These are phyloP conservation scores for Naumovozyma dairenensis DNA, from an alignment of 805 yeast species.

Conservation along the genomic window DNA sequence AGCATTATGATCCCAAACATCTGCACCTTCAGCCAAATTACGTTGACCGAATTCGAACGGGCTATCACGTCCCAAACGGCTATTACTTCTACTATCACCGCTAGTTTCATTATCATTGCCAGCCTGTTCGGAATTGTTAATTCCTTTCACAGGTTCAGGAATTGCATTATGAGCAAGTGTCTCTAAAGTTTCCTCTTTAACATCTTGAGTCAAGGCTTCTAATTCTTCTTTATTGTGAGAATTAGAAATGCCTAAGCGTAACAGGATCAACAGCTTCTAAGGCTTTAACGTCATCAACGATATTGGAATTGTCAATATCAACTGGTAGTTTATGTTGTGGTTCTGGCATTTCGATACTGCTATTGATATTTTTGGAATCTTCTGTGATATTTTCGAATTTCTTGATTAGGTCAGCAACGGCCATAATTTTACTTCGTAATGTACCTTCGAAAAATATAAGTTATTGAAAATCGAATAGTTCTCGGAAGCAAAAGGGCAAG, in stretches of 20 bases:
- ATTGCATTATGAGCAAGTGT: constrained; percentile 15
- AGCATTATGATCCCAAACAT: constrained; percentile 89
- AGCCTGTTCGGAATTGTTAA: neutral
- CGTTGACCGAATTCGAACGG: constrained; percentile 94
- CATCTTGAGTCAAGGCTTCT: constrained; percentile 16
- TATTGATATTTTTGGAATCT: constrained; percentile 4
- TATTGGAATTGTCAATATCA: constrained; percentile 1
- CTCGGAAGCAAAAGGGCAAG: no score
- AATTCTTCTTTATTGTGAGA: constrained; percentile 11
- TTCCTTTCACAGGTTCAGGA: constrained; percentile 4
- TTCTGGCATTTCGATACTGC: constrained; percentile 8
- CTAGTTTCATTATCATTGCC: constrained; percentile 7
- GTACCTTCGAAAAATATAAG: no score
- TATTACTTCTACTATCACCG: constrained; percentile 12
- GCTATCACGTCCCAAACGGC: constrained; percentile 69
- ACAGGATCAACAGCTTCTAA: constrained; percentile 12
- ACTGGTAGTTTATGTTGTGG: no score
- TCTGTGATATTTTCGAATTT: constrained; percentile 24
- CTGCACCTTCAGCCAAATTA: constrained; percentile 55
- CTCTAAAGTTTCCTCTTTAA: constrained; percentile 16
- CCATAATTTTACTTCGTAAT: constrained; percentile 20
- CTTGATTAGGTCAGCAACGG: constrained; percentile 31
- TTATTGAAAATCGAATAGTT: no score
- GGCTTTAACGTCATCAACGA: constrained; percentile 8
- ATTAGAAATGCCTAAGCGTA: constrained; percentile 26